These are phyloP conservation scores for Cytospora leucostoma DNA, from an alignment of 2,329 filamentous ascomycete species.

Conservation along the genomic window DNA sequence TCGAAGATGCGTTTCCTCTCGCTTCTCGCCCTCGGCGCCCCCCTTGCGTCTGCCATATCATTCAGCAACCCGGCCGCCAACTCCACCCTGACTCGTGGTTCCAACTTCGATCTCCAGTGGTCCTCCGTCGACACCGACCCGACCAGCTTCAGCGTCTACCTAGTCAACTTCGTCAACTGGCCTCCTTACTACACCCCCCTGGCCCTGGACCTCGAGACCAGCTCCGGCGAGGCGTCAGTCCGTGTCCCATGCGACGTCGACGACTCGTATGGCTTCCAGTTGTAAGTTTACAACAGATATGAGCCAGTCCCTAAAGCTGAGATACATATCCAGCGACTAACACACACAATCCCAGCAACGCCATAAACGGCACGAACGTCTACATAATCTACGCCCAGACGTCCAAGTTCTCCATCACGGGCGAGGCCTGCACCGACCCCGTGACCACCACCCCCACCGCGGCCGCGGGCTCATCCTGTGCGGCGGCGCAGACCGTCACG, in stretches of 20 bases:
- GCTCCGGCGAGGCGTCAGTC: constrained; percentile 37
- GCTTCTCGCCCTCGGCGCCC: constrained; percentile 36
- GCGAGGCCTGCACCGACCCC: constrained; percentile 35
- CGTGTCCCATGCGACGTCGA: constrained; percentile 42
- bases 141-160: constrained; percentile 42
- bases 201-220: constrained; percentile 39
- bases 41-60: constrained; percentile 37
- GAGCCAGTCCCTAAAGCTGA: no score
- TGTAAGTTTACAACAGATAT: constrained; percentile 32
- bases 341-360: constrained; percentile 35
- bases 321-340: no score
- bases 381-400: constrained; percentile 48
- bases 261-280: constrained; percentile 43
- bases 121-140: constrained; percentile 45
- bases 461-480: constrained; percentile 32
- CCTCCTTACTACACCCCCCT: constrained; percentile 43
- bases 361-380: constrained; percentile 48
- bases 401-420: constrained; percentile 40
- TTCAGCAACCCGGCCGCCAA: constrained; percentile 38
- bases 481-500: constrained; percentile 33
- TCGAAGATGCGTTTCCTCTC: constrained; percentile 34
- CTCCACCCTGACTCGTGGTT: constrained; percentile 41
- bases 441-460: constrained; percentile 26
- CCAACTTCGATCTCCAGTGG: constrained; percentile 40
- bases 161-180: constrained; percentile 49